Percentiles rank a stretch among this genome's conserved stretches.
phyloP scores from a whole-genome alignment of 306 rosid species.

The Trifolium dubium region DNA sequence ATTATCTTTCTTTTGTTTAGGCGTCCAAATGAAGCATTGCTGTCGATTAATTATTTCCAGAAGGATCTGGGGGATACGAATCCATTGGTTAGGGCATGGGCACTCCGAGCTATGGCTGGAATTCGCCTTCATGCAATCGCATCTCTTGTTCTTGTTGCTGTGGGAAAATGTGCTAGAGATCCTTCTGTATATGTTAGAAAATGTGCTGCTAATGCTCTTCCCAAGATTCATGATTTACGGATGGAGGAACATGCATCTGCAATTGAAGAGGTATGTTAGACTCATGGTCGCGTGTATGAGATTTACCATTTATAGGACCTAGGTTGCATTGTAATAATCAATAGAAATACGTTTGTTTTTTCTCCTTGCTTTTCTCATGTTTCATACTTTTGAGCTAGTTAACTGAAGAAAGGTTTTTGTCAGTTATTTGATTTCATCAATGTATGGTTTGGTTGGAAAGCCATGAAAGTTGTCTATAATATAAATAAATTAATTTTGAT shows the following conservation, averaged over 20 bases:
- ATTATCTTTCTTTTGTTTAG: slow-evolving; percentile 48
- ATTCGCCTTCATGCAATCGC: slow-evolving; percentile 91
- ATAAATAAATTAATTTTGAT: slow-evolving; percentile 18
- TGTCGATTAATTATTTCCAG: slow-evolving; percentile 92
- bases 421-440: slow-evolving; percentile 25
- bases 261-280: slow-evolving; percentile 81
- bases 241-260: slow-evolving; percentile 71
- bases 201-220: slow-evolving; percentile 96
- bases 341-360: background rate
- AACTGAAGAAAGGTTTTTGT: slow-evolving; percentile 29
- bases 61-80: slow-evolving; percentile 88
- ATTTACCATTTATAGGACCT: slow-evolving; percentile 27
- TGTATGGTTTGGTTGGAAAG: slow-evolving; percentile 22
- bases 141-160: slow-evolving; percentile 88
- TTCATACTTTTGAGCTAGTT: slow-evolving; percentile 29
- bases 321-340: slow-evolving; percentile 2
- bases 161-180: slow-evolving; percentile 90
- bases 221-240: slow-evolving; percentile 89
- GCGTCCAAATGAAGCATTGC: slow-evolving; percentile 95
- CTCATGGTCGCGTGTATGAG: background rate
- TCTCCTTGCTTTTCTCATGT: slow-evolving; percentile 28
- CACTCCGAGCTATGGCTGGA: slow-evolving; percentile 95
- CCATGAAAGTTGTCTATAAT: slow-evolving; percentile 16
- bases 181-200: slow-evolving; percentile 91
- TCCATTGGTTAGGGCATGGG: slow-evolving; percentile 96